A percentile compares a stretch with the other conserved stretches of the same genome.
phyloP scores from a whole-genome alignment of 352 stramenopile genomes.

The Pythium oligandrum region DNA sequence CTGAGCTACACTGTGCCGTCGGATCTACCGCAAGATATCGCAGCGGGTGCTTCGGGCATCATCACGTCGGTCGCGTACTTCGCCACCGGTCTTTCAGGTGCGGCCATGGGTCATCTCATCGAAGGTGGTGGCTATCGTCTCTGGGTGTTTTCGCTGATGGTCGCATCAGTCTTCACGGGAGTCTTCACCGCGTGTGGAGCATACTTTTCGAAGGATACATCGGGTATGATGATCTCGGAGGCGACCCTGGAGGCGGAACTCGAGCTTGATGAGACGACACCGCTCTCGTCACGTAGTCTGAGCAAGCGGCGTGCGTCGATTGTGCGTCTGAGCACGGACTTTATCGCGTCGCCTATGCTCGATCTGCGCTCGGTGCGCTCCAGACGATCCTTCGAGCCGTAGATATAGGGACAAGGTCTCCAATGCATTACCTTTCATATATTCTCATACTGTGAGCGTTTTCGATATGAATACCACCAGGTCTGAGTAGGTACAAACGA shows the following conservation, averaged over 20 bases:
- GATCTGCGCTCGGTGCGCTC: neutral
- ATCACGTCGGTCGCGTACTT: slow-evolving; percentile 70
- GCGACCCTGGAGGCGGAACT: slow-evolving; percentile 18
- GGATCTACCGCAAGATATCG: slow-evolving; percentile 67
- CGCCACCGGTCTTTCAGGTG: slow-evolving; percentile 55
- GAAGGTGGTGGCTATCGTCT: slow-evolving; percentile 42
- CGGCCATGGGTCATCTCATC: slow-evolving; percentile 64
- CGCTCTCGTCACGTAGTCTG: slow-evolving; percentile 28
- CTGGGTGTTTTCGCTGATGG: slow-evolving; percentile 56
- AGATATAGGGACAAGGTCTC: too few relatives aligned
- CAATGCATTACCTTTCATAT: too few relatives aligned
- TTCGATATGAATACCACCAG: too few relatives aligned
- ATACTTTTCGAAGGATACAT: slow-evolving; percentile 36
- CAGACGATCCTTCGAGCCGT: too few relatives aligned
- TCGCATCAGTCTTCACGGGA: slow-evolving; percentile 46
- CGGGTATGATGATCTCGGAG: slow-evolving; percentile 22
- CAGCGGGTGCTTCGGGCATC: slow-evolving; percentile 51
- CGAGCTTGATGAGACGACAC: slow-evolving; percentile 31
- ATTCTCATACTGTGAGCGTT: too few relatives aligned
- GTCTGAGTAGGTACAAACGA: too few relatives aligned
- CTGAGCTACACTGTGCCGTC: slow-evolving; percentile 71
- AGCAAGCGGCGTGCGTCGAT: slow-evolving; percentile 30
- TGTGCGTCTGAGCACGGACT: slow-evolving; percentile 30
- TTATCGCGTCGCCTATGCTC: slow-evolving; percentile 29
- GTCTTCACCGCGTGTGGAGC: slow-evolving; percentile 58